Evolutionary conservation across 495 filamentous ascomycete species (phyloP), one percentile per base, ranked within the genome.

Genomic region (Hypomontagnella monticulosa): DNA sequence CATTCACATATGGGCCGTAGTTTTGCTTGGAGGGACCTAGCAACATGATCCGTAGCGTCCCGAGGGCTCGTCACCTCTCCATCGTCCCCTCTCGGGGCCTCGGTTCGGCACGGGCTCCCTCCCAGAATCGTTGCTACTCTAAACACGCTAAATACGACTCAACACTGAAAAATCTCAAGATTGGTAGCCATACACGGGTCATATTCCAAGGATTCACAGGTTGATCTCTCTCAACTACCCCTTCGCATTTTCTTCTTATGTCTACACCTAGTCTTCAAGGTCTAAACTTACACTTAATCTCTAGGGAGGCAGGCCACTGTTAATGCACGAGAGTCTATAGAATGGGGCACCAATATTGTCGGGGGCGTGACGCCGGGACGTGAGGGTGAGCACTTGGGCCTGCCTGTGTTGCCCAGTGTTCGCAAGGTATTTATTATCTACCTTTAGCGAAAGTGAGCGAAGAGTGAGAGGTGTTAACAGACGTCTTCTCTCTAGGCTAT

Each of bases 201-300:
- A 86, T 96, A 44, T 97, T 91, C 69, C 93, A 96, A 76, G 93
- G 93, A 0, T 96, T 96, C 75, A 96, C 93, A 20, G 93, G 93
- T 82, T 58, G 14, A 66, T 73, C 42, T 16, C 23, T 20, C 34
- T 20, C 23, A 6, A 27, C 23, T 27, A 27, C 23, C 14, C 10
- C 27, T 34, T 57, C 12, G 7, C 48, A 15, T 14, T 32, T 30
- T 9, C 11, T 38, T 15, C 1, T 34, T 49, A 3, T 33, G 14
- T 38, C 36, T 9, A 38, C n/a, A 9, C 36, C 11, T 9, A 38
- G 9, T 2, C 36, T 38, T 14, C 23, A 27, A 10, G 10, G 12
- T 37, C 27, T 48, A 51, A 63, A n/a, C 63, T 67, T 30, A 67
- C 36, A 52, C 63, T 19, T 23, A 3, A 19, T 8, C 20, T 46